Conservation (phyloP, 1,284 basidiomycete species). For the Boletus smithii region DNA sequence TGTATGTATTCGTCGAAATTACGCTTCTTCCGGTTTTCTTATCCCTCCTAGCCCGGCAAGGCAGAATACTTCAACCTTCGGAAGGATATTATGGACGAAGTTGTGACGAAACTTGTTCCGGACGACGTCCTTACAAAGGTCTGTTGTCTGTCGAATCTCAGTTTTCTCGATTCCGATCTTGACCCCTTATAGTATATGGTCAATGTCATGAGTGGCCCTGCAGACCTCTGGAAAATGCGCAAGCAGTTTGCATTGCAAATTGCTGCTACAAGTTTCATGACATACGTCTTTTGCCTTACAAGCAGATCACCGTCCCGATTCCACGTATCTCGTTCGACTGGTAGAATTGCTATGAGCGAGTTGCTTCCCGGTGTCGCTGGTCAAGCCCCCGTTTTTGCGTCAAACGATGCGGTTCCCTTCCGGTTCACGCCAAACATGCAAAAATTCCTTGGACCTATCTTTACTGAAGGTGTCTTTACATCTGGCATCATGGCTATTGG, state of each 20-base stretch:
- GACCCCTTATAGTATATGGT: conserved; percentile 75
- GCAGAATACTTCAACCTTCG: conserved; percentile 74
- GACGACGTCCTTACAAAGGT: conserved; percentile 86
- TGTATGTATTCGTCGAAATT: conserved; percentile 38
- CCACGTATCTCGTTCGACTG: conserved; percentile 86
- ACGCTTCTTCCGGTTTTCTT: neutral
- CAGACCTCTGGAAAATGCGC: conserved; percentile 94
- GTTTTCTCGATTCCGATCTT: conserved; percentile 3
- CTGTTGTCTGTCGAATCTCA: conserved; percentile 30
- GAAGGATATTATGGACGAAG: conserved; percentile 90
- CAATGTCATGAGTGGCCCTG: conserved; percentile 78
- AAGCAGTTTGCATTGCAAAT: conserved; percentile 95
- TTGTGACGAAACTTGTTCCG: conserved; percentile 86
- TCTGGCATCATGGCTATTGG: conserved; percentile 90
- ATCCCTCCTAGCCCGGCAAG: conserved; percentile 50
- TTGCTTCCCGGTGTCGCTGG: conserved; percentile 68
- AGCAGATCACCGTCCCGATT: conserved; percentile 85
- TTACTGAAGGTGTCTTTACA: conserved; percentile 88
- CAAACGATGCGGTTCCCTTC: conserved; percentile 91
- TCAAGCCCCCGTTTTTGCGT: conserved; percentile 66
- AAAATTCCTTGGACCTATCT: conserved; percentile 84
- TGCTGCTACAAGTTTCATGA: conserved; percentile 89
- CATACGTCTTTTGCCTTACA: conserved; percentile 83
- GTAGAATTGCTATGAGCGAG: conserved; percentile 88
- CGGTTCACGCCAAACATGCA: conserved; percentile 97